These are phyloP conservation scores for Podospora fimiseda DNA, from an alignment of 495 filamentous ascomycete genomes.

Conservation along the genomic window DNA sequence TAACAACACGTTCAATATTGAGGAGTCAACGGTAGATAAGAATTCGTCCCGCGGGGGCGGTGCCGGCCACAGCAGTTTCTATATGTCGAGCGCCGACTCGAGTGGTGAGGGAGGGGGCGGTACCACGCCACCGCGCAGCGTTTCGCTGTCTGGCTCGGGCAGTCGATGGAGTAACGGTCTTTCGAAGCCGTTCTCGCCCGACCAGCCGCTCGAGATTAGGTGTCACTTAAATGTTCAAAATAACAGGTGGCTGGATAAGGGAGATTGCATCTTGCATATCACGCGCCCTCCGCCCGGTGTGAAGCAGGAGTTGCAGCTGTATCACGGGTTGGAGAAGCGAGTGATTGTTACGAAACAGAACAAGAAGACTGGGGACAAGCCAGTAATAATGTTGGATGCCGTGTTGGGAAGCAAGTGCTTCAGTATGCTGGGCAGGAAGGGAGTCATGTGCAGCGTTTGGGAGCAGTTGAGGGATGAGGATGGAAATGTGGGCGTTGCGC, in stretches of 20 bases:
- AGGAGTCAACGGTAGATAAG: conserved; percentile 47
- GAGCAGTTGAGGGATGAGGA: conserved; percentile 68
- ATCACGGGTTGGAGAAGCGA: conserved; percentile 67
- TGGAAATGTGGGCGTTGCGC: conserved; percentile 59
- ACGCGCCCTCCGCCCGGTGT: conserved; percentile 58
- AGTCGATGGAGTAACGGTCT: conserved; percentile 45
- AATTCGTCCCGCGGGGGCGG: conserved; percentile 33
- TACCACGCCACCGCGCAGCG: conserved; percentile 52
- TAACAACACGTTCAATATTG: conserved; percentile 70
- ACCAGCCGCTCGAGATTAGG: conserved; percentile 58
- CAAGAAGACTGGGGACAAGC: conserved; percentile 56
- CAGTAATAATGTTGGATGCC: conserved; percentile 68
- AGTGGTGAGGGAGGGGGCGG: conserved; percentile 35
- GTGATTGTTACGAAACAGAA: conserved; percentile 58
- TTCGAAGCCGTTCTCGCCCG: conserved; percentile 25
- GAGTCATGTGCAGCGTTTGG: conserved; percentile 83
- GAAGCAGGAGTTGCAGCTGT: conserved; percentile 43
- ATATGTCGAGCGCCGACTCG: conserved; percentile 48
- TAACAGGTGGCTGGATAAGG: conserved; percentile 85
- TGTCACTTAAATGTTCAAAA: conserved; percentile 72
- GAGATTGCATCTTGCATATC: conserved; percentile 74
- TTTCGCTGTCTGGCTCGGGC: conserved; percentile 38
- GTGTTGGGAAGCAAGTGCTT: conserved; percentile 80
- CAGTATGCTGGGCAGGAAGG: conserved; percentile 70
- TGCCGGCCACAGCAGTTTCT: conserved; percentile 50